A percentile compares a stretch with the other conserved stretches of the same genome.
Evolutionary conservation across 768 basidiomycete species (phyloP).

Genomic region (Mycena leptocephala): DNA sequence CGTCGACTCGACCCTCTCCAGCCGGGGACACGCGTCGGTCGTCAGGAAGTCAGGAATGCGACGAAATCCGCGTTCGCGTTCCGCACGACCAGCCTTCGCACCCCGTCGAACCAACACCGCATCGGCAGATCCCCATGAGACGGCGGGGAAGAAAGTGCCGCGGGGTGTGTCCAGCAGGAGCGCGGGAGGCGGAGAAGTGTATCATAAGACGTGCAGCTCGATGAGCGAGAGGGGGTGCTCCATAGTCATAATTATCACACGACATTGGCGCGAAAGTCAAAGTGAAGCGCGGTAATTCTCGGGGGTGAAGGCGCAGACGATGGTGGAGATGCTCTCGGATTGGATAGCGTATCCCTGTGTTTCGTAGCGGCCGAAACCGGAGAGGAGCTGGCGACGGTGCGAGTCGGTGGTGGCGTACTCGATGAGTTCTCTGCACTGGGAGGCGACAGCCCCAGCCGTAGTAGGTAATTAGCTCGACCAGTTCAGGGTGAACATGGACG

Average conservation of each 20-base stretch:
- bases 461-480: background rate
- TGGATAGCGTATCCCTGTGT: background rate
- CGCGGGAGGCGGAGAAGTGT: background rate
- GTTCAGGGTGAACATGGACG: no score
- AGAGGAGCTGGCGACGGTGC: background rate
- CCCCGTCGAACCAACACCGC: background rate
- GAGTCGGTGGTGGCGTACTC: background rate
- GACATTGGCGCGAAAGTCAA: background rate
- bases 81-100: background rate
- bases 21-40: background rate
- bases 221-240: background rate
- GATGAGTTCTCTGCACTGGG: background rate
- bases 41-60: conserved; percentile 1
- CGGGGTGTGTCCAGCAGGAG: background rate
- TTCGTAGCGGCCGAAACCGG: background rate
- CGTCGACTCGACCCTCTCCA: background rate
- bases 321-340: background rate
- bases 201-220: conserved; percentile 4
- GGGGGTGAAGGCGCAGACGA: background rate
- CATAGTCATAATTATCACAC: background rate
- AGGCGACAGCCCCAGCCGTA: background rate
- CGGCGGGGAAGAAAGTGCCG: background rate
- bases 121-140: background rate
- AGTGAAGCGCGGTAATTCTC: background rate
- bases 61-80: background rate